Evolutionary conservation across 345 rosid species (phyloP).

Genomic region (Rhodamnia rubescens): DNA sequence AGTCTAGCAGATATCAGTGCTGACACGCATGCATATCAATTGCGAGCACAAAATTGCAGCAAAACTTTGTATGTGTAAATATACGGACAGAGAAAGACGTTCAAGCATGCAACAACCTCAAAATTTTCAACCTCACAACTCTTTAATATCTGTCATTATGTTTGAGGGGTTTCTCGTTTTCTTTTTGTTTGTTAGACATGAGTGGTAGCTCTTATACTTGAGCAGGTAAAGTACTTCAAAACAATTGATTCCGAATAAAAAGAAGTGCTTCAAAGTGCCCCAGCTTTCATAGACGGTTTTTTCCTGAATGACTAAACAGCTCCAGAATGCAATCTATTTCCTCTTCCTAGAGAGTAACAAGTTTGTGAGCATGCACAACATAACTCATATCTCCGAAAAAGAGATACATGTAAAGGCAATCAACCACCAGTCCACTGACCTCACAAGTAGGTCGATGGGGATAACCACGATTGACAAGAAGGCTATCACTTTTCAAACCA

Average conservation of each 20-base stretch:
- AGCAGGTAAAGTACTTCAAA: not conserved
- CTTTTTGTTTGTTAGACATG: not conserved
- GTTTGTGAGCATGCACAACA: not conserved
- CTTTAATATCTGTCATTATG: not conserved
- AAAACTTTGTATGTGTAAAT: not conserved
- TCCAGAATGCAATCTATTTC: not conserved
- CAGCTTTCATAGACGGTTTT: not conserved
- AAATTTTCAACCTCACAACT: not conserved
- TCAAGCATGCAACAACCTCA: not conserved
- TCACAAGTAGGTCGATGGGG: constrained; percentile 61
- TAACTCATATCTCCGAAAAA: not conserved
- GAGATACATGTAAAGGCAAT: not conserved
- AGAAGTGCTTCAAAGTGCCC: not conserved
- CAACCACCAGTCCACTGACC: constrained; percentile 25
- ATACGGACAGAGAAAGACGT: not conserved
- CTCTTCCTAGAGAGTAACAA: not conserved
- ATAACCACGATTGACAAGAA: constrained; percentile 65
- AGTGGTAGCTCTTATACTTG: not conserved
- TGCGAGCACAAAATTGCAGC: not conserved
- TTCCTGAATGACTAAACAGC: not conserved
- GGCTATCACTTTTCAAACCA: constrained; percentile 65
- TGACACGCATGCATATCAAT: not conserved
- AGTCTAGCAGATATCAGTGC: not conserved
- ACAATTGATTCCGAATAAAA: not conserved
- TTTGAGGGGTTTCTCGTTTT: not conserved